Conservation (phyloP, 169 alveolate genomes). For the Ichthyophthirius multifiliis region DNA sequence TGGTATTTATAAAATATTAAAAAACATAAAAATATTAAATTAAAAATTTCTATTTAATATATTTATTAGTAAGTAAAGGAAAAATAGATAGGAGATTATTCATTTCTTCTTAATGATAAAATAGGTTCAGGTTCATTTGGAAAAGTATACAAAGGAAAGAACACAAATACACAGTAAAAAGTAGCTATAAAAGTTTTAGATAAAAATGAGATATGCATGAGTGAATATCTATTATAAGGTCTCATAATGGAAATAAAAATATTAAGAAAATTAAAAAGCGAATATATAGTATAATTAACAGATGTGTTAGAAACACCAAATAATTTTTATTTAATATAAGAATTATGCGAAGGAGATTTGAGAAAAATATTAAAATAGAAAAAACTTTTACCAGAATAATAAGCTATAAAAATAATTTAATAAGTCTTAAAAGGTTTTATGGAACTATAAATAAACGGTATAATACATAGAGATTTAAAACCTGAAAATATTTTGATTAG, state of each 20-base stretch:
- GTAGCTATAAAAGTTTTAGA: conserved; percentile 43
- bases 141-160: conserved; percentile 27
- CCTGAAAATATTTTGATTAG: conserved; percentile 40
- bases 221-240: too few relatives aligned
- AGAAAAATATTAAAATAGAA: conserved; percentile 22
- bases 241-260: conserved; percentile 48
- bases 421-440: background rate
- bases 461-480: conserved; percentile 39
- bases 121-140: conserved; percentile 43
- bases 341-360: conserved; percentile 46
- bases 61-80: too few relatives aligned
- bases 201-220: too few relatives aligned
- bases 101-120: too few relatives aligned
- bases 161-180: conserved; percentile 14
- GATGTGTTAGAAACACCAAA: conserved; percentile 42
- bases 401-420: conserved; percentile 17
- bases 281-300: conserved; percentile 32
- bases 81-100: too few relatives aligned
- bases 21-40: too few relatives aligned
- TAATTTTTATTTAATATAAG: conserved; percentile 36
- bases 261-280: conserved; percentile 39
- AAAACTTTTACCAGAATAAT: conserved; percentile 6
- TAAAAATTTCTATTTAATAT: too few relatives aligned
- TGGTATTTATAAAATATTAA: too few relatives aligned
- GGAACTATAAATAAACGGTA: background rate